phyloP scores from a whole-genome alignment of 2,329 filamentous ascomycete species.

The Lachnellula arida region DNA sequence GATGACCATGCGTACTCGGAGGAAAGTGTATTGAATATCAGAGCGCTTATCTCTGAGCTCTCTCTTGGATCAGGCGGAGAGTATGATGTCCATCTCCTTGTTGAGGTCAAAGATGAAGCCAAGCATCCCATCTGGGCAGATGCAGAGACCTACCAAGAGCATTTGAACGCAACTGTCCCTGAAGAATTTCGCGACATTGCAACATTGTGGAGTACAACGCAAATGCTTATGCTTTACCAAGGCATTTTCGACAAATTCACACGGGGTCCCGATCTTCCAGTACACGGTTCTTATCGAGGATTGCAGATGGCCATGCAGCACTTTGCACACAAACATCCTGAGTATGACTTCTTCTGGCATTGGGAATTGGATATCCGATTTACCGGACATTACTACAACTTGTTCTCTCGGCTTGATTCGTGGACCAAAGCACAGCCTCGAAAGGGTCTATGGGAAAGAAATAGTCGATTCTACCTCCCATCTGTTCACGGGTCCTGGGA shows the following conservation, averaged over 20 bases:
- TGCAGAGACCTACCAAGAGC: slow-evolving; percentile 60
- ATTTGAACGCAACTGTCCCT: slow-evolving; percentile 65
- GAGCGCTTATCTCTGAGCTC: slow-evolving; percentile 79
- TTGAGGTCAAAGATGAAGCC: slow-evolving; percentile 80
- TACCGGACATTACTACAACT: slow-evolving; percentile 78
- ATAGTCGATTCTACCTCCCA: slow-evolving; percentile 72
- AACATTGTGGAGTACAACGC: slow-evolving; percentile 88
- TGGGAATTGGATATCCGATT: slow-evolving; percentile 95
- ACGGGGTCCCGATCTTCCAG: slow-evolving; percentile 62
- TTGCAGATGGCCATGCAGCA: slow-evolving; percentile 93
- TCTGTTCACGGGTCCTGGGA: slow-evolving; percentile 73
- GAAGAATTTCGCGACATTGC: slow-evolving; percentile 84
- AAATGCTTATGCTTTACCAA: slow-evolving; percentile 88
- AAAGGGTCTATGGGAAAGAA: slow-evolving; percentile 79
- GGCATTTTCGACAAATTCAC: slow-evolving; percentile 74
- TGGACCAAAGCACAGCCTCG: slow-evolving; percentile 72
- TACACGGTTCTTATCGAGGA: slow-evolving; percentile 90
- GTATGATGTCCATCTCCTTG: slow-evolving; percentile 80
- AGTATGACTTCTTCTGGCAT: slow-evolving; percentile 90
- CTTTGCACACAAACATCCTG: slow-evolving; percentile 82
- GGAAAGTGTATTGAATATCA: slow-evolving; percentile 76
- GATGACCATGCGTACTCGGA: slow-evolving; percentile 72
- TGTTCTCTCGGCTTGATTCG: slow-evolving; percentile 62
- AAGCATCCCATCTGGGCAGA: slow-evolving; percentile 75
- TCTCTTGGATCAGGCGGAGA: slow-evolving; percentile 76